These are phyloP conservation scores for Volvariella surrecta DNA, from an alignment of 1,284 basidiomycete species.

Conservation along the genomic window DNA sequence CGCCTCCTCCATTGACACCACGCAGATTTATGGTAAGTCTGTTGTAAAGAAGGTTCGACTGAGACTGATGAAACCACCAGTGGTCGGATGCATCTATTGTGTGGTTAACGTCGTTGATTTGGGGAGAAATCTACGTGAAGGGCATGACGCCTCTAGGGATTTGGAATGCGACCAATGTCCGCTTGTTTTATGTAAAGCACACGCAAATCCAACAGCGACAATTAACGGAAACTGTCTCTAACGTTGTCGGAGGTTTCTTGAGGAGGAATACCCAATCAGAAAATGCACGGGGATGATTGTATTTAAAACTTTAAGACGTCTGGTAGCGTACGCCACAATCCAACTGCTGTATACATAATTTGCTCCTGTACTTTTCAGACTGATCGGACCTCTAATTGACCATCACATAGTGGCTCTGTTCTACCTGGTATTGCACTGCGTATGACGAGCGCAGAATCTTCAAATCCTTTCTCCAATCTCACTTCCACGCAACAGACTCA, in stretches of 20 bases:
- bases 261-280: slow-evolving; percentile 25
- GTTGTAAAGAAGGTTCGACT: not conserved
- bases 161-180: slow-evolving; percentile 82
- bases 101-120: slow-evolving; percentile 85
- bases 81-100: slow-evolving; percentile 86
- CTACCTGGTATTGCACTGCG: no score
- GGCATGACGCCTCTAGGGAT: slow-evolving; percentile 77
- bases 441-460: no score
- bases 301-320: no score
- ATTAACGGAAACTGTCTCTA: slow-evolving; percentile 67
- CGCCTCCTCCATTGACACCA: slow-evolving; percentile 52
- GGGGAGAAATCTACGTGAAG: slow-evolving; percentile 91
- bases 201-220: slow-evolving; percentile 60
- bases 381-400: no score
- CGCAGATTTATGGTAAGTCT: slow-evolving; percentile 62
- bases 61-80: slow-evolving; percentile 25
- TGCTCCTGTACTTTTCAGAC: no score
- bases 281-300: no score
- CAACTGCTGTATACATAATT: no score
- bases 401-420: no score
- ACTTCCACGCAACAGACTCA: no score
- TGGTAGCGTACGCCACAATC: no score
- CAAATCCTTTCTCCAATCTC: no score
- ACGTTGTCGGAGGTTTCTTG: slow-evolving; percentile 62
- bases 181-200: slow-evolving; percentile 85